Evolutionary conservation across 2,329 filamentous ascomycete genomes (phyloP).

Genomic region (Claviceps quebecensis): DNA sequence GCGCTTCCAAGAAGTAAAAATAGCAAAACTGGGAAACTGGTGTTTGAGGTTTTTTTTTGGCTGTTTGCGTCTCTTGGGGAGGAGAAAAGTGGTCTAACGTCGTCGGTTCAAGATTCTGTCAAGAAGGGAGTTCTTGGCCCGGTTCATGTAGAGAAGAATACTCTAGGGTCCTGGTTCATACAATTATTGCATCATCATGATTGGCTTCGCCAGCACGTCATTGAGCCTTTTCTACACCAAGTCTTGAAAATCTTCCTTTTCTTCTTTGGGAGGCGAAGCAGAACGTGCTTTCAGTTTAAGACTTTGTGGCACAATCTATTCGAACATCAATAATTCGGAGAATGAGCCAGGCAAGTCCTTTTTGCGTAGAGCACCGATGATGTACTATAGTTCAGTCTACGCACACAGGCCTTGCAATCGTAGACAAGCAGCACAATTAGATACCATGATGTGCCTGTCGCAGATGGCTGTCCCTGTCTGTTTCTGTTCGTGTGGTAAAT

Average conservation of each 20-base stretch:
- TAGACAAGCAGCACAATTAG: too few species aligned
- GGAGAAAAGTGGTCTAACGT: slow-evolving; percentile 16
- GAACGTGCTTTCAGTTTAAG: too few species aligned
- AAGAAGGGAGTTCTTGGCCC: slow-evolving; percentile 18
- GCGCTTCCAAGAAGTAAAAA: slow-evolving; percentile 67
- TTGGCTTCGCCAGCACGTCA: slow-evolving; percentile 17
- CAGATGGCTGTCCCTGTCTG: too few species aligned
- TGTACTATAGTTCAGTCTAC: too few species aligned
- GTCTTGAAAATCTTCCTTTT: too few species aligned
- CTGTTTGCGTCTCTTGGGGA: slow-evolving; percentile 26
- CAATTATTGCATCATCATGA: slow-evolving; percentile 27
- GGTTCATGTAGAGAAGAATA: slow-evolving; percentile 21
- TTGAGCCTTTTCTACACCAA: background rate
- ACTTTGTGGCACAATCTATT: too few species aligned
- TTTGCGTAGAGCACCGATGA: too few species aligned
- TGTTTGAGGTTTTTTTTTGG: slow-evolving; percentile 24
- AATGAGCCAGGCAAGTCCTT: too few species aligned
- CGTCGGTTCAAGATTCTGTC: slow-evolving; percentile 23
- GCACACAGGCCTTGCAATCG: too few species aligned
- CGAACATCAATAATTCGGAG: too few species aligned
- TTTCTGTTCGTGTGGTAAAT: background rate
- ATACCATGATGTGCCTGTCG: too few species aligned
- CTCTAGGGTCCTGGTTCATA: slow-evolving; percentile 25
- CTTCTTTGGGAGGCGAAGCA: too few species aligned
- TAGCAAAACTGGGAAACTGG: slow-evolving; percentile 22